These are phyloP conservation scores for Coniochaeta pulveracea DNA, from an alignment of 2,329 filamentous ascomycete species.

Conservation along the genomic window DNA sequence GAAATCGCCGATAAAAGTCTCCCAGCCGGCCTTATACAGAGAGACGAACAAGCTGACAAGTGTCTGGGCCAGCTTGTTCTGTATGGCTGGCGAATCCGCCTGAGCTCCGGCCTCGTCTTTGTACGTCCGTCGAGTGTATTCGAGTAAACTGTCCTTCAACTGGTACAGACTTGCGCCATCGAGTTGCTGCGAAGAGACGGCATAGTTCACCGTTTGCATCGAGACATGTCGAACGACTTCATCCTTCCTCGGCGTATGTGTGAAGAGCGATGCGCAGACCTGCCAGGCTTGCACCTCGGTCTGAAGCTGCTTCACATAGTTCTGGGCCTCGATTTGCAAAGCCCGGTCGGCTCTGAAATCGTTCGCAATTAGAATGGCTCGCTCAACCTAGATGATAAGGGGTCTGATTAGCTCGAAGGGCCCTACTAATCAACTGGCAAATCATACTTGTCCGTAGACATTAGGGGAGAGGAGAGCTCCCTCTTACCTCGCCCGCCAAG, in stretches of 20 bases:
- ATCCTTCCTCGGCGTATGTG: conserved; percentile 59
- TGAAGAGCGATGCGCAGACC: conserved; percentile 78
- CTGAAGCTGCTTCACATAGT: conserved; percentile 69
- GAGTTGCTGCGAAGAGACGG: conserved; percentile 68
- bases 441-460: too few species aligned
- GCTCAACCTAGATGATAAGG: conserved; percentile 62
- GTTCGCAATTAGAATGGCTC: conserved; percentile 90
- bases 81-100: conserved; percentile 64
- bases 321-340: conserved; percentile 72
- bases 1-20: conserved; percentile 84
- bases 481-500: too few species aligned
- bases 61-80: conserved; percentile 96
- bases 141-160: conserved; percentile 71
- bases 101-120: conserved; percentile 41
- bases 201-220: conserved; percentile 87
- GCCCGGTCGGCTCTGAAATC: conserved; percentile 65
- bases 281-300: conserved; percentile 82
- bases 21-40: conserved; percentile 79
- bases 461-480: too few species aligned
- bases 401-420: too few species aligned
- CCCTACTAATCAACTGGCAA: too few species aligned
- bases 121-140: conserved; percentile 71
- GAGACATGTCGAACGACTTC: conserved; percentile 83
- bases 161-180: conserved; percentile 61
- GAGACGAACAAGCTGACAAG: conserved; percentile 87